Percentiles rank a stretch among this genome's conserved stretches.
These are phyloP conservation scores for Sporothrix pseudoabietina DNA, from an alignment of 2,329 filamentous ascomycete species.

Conservation along the genomic window DNA sequence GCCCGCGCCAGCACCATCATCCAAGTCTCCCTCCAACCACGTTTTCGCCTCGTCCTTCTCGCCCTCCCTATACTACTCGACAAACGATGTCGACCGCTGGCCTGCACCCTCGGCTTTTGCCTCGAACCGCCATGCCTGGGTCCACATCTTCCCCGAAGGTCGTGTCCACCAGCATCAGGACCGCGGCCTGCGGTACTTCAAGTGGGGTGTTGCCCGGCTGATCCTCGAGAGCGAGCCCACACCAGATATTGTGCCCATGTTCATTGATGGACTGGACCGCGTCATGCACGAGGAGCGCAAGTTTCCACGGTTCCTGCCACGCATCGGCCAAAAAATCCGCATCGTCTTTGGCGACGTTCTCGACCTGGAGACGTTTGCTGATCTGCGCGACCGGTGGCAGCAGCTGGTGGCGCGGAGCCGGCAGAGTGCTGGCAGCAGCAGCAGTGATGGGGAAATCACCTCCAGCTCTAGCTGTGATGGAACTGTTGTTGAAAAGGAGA, in stretches of 20 bases:
- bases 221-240: conserved; percentile 84
- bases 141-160: conserved; percentile 95
- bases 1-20: neutral
- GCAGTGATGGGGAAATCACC: neutral
- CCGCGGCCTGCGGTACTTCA: conserved; percentile 89
- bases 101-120: conserved; percentile 71
- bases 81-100: conserved; percentile 66
- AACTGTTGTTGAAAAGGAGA: neutral
- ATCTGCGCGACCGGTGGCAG: conserved; percentile 74
- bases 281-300: conserved; percentile 83
- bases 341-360: conserved; percentile 79
- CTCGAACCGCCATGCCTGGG: conserved; percentile 74
- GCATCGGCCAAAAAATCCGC: conserved; percentile 68
- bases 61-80: conserved; percentile 62
- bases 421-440: conserved; percentile 23
- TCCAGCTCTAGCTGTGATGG: neutral
- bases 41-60: conserved; percentile 20
- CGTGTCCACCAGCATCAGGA: conserved; percentile 85
- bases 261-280: conserved; percentile 84
- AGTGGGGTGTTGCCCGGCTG: conserved; percentile 90
- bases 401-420: conserved; percentile 61
- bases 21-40: neutral
- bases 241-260: conserved; percentile 90
- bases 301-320: conserved; percentile 80
- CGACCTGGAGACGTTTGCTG: conserved; percentile 76